Conservation (phyloP, 2,329 filamentous ascomycete genomes). For the Pseudopyrenochaeta lycopersici region DNA sequence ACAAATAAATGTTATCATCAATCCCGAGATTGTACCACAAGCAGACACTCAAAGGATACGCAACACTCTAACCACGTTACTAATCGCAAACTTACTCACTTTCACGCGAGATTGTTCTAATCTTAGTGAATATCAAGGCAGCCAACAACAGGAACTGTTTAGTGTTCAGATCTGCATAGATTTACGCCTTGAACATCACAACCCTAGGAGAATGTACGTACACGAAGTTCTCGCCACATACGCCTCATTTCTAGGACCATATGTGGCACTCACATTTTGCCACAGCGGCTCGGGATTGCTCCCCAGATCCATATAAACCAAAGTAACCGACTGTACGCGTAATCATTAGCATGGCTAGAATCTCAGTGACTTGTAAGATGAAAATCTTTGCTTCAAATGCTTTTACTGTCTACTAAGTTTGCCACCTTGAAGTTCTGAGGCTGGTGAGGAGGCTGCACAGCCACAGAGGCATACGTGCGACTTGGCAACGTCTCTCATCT, state of each 20-base stretch:
- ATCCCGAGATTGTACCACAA: conserved; percentile 4
- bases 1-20: conserved; percentile 1
- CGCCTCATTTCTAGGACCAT: background rate
- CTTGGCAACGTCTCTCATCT: background rate
- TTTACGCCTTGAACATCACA: conserved; percentile 10
- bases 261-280: conserved; percentile 1
- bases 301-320: background rate
- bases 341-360: conserved; percentile 3
- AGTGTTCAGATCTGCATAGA: conserved; percentile 6
- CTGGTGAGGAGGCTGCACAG: background rate
- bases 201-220: conserved; percentile 2
- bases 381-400: background rate
- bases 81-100: background rate
- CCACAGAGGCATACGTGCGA: background rate
- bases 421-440: background rate
- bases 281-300: conserved; percentile 15
- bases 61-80: background rate
- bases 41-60: background rate
- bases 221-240: background rate
- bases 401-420: background rate
- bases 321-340: conserved; percentile 6
- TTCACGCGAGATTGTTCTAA: background rate
- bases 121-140: conserved; percentile 4
- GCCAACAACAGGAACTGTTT: conserved; percentile 1
- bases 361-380: background rate